Evolutionary conservation across 2,329 filamentous ascomycete genomes (phyloP).

Genomic region (Stagonosporopsis chrysanthemi): DNA sequence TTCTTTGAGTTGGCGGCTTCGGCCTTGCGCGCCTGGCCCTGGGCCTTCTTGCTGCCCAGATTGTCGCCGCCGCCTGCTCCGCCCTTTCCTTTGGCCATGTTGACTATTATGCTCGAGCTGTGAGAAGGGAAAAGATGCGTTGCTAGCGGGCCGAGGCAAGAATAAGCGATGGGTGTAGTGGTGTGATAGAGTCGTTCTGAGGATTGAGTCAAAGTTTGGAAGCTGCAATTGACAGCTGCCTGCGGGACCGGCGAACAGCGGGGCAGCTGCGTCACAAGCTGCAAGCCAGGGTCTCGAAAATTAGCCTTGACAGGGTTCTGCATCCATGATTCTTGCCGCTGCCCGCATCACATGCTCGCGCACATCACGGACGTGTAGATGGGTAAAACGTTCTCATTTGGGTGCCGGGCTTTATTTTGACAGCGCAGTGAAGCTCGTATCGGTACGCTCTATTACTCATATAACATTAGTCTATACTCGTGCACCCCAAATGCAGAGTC

Average conservation of each 20-base stretch:
- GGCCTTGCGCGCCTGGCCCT: conserved; percentile 91
- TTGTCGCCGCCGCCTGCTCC: conserved; percentile 72
- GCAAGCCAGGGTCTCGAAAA: conserved; percentile 13
- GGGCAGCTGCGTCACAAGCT: conserved; percentile 15
- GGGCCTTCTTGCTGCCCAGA: conserved; percentile 76
- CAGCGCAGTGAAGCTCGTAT: background rate
- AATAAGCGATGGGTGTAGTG: background rate
- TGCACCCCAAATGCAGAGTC: conserved; percentile 9
- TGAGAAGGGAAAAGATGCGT: background rate
- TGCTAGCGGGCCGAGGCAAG: background rate
- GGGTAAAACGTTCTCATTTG: background rate
- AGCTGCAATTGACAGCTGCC: conserved; percentile 16
- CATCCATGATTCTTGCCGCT: background rate
- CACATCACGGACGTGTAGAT: background rate
- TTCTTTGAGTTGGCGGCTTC: conserved; percentile 83
- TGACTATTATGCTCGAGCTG: conserved; percentile 6
- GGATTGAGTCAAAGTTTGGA: conserved; percentile 21
- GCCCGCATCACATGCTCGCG: background rate
- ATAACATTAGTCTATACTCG: conserved; percentile 19
- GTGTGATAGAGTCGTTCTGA: background rate
- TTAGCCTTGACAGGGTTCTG: conserved; percentile 14
- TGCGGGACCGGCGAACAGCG: conserved; percentile 17
- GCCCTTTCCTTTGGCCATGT: conserved; percentile 58
- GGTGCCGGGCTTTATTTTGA: background rate
- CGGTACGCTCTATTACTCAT: background rate